These are phyloP conservation scores for Arachnomyces sp. DNA, from an alignment of 2,329 filamentous ascomycete genomes.

Conservation along the genomic window DNA sequence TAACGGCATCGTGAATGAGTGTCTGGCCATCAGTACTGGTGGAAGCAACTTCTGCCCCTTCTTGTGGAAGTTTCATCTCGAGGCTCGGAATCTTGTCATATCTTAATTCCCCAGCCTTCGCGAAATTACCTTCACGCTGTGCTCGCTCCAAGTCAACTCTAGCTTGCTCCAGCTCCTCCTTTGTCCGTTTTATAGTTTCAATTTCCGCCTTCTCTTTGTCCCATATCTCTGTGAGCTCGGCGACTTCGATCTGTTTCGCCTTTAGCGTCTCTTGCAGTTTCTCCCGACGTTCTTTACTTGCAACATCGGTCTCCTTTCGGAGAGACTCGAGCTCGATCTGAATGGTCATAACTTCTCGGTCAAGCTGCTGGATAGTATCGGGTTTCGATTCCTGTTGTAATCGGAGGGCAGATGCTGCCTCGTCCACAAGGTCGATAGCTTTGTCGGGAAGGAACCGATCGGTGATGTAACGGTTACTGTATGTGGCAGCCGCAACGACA, in stretches of 20 bases:
- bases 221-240: constrained; percentile 73
- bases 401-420: constrained; percentile 81
- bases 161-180: constrained; percentile 80
- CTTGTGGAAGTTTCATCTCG: constrained; percentile 69
- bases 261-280: constrained; percentile 73
- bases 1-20: constrained; percentile 90
- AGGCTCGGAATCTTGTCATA: constrained; percentile 80
- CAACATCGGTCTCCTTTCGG: constrained; percentile 85
- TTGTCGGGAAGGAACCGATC: constrained; percentile 95
- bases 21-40: constrained; percentile 40
- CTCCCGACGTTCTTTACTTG: constrained; percentile 77
- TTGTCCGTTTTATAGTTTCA: constrained; percentile 74
- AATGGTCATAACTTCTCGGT: constrained; percentile 93
- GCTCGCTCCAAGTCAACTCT: constrained; percentile 79
- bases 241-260: constrained; percentile 65
- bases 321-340: constrained; percentile 94
- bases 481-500: constrained; percentile 80
- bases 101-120: constrained; percentile 76
- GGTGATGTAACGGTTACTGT: constrained; percentile 93
- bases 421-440: constrained; percentile 92
- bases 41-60: constrained; percentile 45
- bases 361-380: constrained; percentile 83
- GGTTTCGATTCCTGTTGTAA: constrained; percentile 96
- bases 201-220: constrained; percentile 82
- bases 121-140: constrained; percentile 81